Percentiles rank a stretch among this genome's conserved stretches.
Conservation (phyloP, 306 rosid species). For the Argentina anserina region DNA sequence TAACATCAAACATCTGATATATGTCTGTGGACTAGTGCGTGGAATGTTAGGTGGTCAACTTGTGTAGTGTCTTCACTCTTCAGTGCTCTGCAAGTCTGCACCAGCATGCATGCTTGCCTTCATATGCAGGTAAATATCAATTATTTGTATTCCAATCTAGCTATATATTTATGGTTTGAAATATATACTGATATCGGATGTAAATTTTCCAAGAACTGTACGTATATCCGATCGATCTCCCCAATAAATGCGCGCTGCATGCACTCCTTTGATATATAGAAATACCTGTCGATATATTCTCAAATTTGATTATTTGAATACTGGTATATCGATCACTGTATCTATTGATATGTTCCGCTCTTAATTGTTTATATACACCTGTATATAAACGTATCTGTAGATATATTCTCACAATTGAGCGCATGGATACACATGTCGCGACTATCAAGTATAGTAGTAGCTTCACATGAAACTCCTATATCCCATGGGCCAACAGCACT, state of each 20-base stretch:
- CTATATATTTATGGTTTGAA: neutral
- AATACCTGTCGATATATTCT: no score
- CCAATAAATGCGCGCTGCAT: no score
- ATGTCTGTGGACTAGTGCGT: neutral
- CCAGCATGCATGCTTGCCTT: constrained; percentile 3
- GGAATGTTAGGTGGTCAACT: constrained; percentile 1
- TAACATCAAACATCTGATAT: neutral
- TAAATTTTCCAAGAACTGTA: no score
- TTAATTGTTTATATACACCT: no score
- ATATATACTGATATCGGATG: neutral
- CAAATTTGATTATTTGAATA: no score
- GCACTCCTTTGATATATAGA: no score
- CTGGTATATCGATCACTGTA: neutral
- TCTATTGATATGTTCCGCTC: no score
- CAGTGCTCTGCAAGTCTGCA: constrained; percentile 2
- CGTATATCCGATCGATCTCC: no score
- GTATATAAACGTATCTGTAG: neutral
- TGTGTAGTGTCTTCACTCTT: neutral
- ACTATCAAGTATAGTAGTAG: neutral
- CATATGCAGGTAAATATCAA: neutral
- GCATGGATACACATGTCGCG: neutral
- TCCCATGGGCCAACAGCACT: constrained; percentile 9
- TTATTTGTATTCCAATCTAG: neutral
- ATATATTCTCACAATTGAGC: neutral
- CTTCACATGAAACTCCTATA: neutral